phyloP scores from a whole-genome alignment of 495 filamentous ascomycete genomes.

The Penicillium nucicola region DNA sequence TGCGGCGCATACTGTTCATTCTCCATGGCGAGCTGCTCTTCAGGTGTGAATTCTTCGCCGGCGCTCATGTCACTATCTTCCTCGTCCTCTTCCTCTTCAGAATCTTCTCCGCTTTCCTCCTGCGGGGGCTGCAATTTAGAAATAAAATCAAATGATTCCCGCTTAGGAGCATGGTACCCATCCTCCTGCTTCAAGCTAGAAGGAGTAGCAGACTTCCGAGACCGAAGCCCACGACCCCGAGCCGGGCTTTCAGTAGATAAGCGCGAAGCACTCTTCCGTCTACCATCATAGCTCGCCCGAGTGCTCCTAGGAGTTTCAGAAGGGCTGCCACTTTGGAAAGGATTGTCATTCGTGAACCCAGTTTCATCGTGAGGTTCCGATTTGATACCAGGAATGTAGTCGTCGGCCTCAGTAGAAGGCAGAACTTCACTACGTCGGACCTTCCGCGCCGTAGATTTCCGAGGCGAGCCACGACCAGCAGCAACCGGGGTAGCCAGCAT shows the following conservation, averaged over 20 bases:
- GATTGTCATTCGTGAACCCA: slow-evolving; percentile 84
- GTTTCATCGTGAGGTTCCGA: slow-evolving; percentile 42
- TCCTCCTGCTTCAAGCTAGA: slow-evolving; percentile 36
- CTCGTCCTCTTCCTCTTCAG: slow-evolving; percentile 39
- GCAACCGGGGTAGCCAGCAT: slow-evolving; percentile 29
- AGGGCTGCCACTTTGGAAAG: slow-evolving; percentile 85
- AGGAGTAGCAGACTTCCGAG: slow-evolving; percentile 34
- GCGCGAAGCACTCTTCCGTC: slow-evolving; percentile 46
- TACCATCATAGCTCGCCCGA: slow-evolving; percentile 41
- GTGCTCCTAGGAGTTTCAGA: slow-evolving; percentile 36
- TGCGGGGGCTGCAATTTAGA: slow-evolving; percentile 20
- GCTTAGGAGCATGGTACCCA: slow-evolving; percentile 31
- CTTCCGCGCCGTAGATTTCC: slow-evolving; percentile 46
- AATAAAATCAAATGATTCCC: slow-evolving; percentile 47
- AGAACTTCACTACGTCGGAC: slow-evolving; percentile 55
- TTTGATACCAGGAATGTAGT: slow-evolving; percentile 35
- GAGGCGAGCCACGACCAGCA: slow-evolving; percentile 27
- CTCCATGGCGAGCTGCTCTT: slow-evolving; percentile 75
- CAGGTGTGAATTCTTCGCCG: slow-evolving; percentile 91
- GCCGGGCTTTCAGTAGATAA: slow-evolving; percentile 33
- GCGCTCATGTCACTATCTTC: slow-evolving; percentile 50
- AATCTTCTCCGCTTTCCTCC: slow-evolving; percentile 32
- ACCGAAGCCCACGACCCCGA: slow-evolving; percentile 33
- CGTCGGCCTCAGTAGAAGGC: slow-evolving; percentile 40
- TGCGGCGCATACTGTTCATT: slow-evolving; percentile 40